These are phyloP conservation scores for Penicillium nucicola DNA, from an alignment of 495 filamentous ascomycete genomes.

Conservation along the genomic window DNA sequence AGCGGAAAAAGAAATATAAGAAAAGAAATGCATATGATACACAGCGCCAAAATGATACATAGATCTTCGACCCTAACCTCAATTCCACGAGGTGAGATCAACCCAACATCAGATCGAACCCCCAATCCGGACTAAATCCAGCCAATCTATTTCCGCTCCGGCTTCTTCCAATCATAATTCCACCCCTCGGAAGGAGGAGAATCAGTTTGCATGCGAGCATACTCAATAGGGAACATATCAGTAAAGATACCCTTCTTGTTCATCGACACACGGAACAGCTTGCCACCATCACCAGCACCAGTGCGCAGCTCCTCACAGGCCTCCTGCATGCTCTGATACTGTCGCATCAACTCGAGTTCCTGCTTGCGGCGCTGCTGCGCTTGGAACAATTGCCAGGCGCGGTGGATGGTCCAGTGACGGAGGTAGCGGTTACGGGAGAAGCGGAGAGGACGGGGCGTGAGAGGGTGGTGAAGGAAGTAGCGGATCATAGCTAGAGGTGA, in stretches of 20 bases:
- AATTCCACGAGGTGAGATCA: not conserved
- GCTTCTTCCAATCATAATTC: conserved; percentile 64
- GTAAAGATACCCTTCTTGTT: conserved; percentile 74
- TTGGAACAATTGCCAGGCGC: conserved; percentile 79
- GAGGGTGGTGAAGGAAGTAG: conserved; percentile 62
- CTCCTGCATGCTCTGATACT: conserved; percentile 73
- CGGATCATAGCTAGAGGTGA: conserved; percentile 53
- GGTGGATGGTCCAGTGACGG: conserved; percentile 98
- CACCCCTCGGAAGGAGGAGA: conserved; percentile 67
- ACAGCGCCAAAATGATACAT: conserved; percentile 28
- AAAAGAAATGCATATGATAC: conserved; percentile 27
- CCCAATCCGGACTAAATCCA: not conserved
- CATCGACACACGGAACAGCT: conserved; percentile 79
- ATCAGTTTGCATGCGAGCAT: conserved; percentile 79
- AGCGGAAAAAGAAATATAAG: too few relatives aligned
- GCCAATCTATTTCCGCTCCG: conserved; percentile 20
- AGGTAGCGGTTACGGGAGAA: conserved; percentile 84
- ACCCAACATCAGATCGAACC: conserved; percentile 3
- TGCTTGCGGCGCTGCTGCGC: conserved; percentile 57
- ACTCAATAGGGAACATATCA: conserved; percentile 76
- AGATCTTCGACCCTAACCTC: not conserved
- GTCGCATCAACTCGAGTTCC: conserved; percentile 63
- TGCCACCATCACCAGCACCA: conserved; percentile 68
- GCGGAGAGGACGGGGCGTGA: conserved; percentile 73
- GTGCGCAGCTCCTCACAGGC: conserved; percentile 81